These are phyloP conservation scores for Xerocomus alliaceus DNA, from an alignment of 1,284 basidiomycete genomes.

Conservation along the genomic window DNA sequence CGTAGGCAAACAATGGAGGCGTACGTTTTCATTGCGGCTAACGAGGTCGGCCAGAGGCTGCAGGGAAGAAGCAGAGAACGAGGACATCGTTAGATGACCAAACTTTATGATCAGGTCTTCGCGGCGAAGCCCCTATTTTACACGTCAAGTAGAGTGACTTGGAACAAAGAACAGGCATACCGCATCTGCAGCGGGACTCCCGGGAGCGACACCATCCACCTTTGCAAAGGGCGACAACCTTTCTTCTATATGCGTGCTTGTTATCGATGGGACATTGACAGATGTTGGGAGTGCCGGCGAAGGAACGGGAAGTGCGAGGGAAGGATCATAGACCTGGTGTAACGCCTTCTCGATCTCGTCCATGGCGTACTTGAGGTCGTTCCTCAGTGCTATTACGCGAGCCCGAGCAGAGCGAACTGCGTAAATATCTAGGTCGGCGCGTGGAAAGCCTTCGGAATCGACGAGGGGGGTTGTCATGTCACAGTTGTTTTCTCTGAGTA, in stretches of 20 bases:
- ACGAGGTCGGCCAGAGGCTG: constrained; percentile 78
- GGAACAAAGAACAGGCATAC: constrained; percentile 52
- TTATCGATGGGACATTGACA: neutral
- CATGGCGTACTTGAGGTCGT: constrained; percentile 75
- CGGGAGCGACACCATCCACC: constrained; percentile 78
- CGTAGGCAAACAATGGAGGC: constrained; percentile 30
- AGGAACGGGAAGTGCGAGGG: constrained; percentile 27
- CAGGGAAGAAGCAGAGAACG: constrained; percentile 61
- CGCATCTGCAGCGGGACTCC: constrained; percentile 79
- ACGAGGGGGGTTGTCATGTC: constrained; percentile 76
- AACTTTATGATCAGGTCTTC: constrained; percentile 81
- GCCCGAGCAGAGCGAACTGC: constrained; percentile 78
- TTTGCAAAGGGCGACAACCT: constrained; percentile 65
- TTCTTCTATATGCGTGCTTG: constrained; percentile 24
- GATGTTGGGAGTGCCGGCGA: constrained; percentile 3
- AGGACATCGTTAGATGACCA: constrained; percentile 62
- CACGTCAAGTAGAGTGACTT: neutral
- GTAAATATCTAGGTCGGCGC: constrained; percentile 83
- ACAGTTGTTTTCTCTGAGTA: constrained; percentile 65
- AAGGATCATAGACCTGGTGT: constrained; percentile 68
- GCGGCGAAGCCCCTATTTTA: constrained; percentile 66
- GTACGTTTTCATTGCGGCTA: constrained; percentile 73
- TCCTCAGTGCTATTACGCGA: constrained; percentile 76
- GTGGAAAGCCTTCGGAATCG: constrained; percentile 85
- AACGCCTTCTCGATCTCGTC: constrained; percentile 71